phyloP scores from a whole-genome alignment of 768 basidiomycete species.

The Mycena belliarum region DNA sequence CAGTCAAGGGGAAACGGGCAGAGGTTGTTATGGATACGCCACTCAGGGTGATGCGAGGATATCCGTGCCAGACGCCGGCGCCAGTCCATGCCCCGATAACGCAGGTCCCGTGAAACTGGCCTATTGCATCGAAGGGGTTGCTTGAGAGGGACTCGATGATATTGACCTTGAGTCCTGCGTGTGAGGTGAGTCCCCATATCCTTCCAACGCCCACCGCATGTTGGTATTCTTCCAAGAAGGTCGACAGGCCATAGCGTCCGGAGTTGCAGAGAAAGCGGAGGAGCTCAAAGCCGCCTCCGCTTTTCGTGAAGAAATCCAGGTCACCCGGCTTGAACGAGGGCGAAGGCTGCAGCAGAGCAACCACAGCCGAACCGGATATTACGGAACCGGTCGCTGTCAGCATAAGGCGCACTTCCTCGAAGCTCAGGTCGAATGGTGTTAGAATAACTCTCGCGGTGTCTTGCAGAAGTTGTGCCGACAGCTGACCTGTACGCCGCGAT shows the following conservation, averaged over 20 bases:
- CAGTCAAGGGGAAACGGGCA: background rate
- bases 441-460: background rate
- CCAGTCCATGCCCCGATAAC: background rate
- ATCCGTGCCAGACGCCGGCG: background rate
- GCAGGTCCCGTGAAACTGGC: background rate
- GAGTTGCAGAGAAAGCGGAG: background rate
- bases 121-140: background rate
- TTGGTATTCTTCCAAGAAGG: background rate
- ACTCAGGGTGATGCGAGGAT: background rate
- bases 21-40: background rate
- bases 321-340: background rate
- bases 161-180: background rate
- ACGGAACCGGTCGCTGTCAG: background rate
- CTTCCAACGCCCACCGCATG: background rate
- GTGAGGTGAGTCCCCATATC: background rate
- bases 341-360: background rate
- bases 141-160: background rate
- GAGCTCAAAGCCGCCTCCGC: background rate
- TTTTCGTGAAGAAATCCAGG: background rate
- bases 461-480: background rate
- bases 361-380: background rate
- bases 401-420: background rate
- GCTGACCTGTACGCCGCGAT: background rate
- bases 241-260: background rate
- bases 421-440: background rate